Percentiles rank a stretch among this genome's conserved stretches.
These are phyloP conservation scores for Eimeria sp. DNA, from an alignment of 169 alveolate genomes.

Conservation along the genomic window DNA sequence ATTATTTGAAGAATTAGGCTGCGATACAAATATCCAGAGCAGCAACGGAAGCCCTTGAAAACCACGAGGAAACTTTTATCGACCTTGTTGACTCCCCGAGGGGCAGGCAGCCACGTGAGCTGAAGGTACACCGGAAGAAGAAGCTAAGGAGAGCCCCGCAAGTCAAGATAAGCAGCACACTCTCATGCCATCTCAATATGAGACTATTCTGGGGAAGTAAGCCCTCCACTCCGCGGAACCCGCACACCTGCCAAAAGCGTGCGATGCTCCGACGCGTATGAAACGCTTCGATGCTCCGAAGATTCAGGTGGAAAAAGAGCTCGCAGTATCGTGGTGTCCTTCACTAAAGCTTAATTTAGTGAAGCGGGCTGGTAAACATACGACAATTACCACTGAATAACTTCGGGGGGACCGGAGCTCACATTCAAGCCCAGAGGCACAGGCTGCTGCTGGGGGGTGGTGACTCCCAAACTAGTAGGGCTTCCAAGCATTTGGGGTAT, in stretches of 20 bases:
- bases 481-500: not conserved
- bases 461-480: slow-evolving; percentile 23
- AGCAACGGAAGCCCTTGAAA: not conserved
- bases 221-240: not conserved
- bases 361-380: not conserved
- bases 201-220: not conserved
- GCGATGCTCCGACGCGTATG: slow-evolving; percentile 66
- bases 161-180: slow-evolving; percentile 4
- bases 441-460: slow-evolving; percentile 67
- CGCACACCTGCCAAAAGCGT: slow-evolving; percentile 34
- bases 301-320: slow-evolving; percentile 48
- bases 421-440: slow-evolving; percentile 37
- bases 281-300: slow-evolving; percentile 59
- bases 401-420: not conserved
- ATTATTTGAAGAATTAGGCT: too few species aligned
- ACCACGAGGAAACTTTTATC: slow-evolving; percentile 8
- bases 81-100: slow-evolving; percentile 52
- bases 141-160: slow-evolving; percentile 41
- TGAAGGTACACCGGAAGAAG: not conserved
- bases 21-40: not conserved
- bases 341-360: not conserved
- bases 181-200: slow-evolving; percentile 68
- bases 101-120: slow-evolving; percentile 64
- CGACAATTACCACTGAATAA: not conserved
- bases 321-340: slow-evolving; percentile 26